Base-by-base conservation (phyloP, 2,329 filamentous ascomycete species). In the Ceratocystis cacaofunesta region DNA sequence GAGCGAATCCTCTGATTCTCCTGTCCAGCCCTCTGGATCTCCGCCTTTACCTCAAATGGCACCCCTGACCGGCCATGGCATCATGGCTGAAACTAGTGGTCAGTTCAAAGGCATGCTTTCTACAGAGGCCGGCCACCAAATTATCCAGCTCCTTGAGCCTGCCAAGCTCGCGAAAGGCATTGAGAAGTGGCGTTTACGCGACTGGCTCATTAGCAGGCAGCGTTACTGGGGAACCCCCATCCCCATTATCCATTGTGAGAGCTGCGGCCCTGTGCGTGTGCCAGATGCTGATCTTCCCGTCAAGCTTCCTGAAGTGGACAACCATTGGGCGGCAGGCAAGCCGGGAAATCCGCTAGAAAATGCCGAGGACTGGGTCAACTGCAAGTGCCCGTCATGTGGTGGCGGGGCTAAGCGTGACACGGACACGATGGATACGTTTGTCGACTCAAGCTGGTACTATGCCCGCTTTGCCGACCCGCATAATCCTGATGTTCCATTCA, bases 351-450 rank as follows among this genome's bases (percentile, higher is more conserved):
- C 90, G 0, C 78, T 95, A 19, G 88, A 89, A 69, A 80, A 82
- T 22, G 84, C 85, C 1, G 76, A 84, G 12, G 83, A 87, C 6
- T 96, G 90, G 85, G 79, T 90, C 58, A 84, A 91, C 70, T 88
- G 85, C 0, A 74, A 79, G 2, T 96, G 91, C 72, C 91, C 91
- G 4, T 82, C 82, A 70, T 96, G 91, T 71, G 77, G 81, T 17
- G 79, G 82, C 1, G 76, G 83, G 28, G 91, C 89, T 5, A 87
- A 85, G 72, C 82, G 91, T 69, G 91, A 96, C 69, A 95, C 91
- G 0, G 91, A 96, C 73, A 96, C 91, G 2, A 95, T 96, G 91
- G 91, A 96, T 74, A 96, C 91, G 0, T 96, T 96, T 75, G 91
- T 96, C 68, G 91, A 95, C 75, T 95, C 90, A 1, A 95, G 90